Evolutionary conservation across 202 grass and related monocot genomes (phyloP).

Genomic region (Brachypodium distachyon): DNA sequence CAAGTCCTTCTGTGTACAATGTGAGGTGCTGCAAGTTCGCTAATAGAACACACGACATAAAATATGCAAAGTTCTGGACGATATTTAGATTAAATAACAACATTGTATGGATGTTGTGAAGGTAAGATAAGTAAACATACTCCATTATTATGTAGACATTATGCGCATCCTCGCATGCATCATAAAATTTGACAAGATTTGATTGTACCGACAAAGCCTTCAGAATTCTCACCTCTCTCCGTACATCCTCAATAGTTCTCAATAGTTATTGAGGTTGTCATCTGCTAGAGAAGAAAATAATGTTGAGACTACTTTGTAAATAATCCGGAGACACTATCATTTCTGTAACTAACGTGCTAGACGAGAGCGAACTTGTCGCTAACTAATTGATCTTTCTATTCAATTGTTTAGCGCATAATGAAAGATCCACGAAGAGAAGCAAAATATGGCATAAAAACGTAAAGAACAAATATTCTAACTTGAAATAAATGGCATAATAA

Average conservation of each 20-base stretch:
- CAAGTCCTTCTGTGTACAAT: too few relatives aligned
- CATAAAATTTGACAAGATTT: conserved; percentile 93
- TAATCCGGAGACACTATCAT: neutral
- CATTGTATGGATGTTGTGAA: conserved; percentile 2
- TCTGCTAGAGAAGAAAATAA: conserved; percentile 43
- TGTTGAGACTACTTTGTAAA: neutral
- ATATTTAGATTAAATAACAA: neutral
- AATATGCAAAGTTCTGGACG: neutral
- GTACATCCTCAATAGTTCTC: conserved; percentile 99
- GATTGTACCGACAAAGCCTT: conserved; percentile 87
- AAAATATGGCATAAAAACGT: too few relatives aligned
- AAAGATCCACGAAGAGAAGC: too few relatives aligned
- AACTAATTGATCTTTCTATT: neutral
- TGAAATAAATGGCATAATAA: too few relatives aligned
- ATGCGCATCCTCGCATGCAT: conserved; percentile 83
- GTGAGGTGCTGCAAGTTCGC: neutral
- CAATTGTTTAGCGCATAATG: neutral
- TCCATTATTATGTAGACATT: conserved; percentile 99
- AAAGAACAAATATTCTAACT: too few relatives aligned
- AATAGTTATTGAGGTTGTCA: conserved; percentile 96
- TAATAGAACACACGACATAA: conserved; percentile 2
- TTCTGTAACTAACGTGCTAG: neutral
- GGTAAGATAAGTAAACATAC: conserved; percentile 49
- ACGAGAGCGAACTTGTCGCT: neutral
- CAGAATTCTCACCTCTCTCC: conserved; percentile 96